Evolutionary conservation across 2,329 filamentous ascomycete genomes (phyloP), one percentile per base, ranked within the genome.

Genomic region (Thelonectria olida): DNA sequence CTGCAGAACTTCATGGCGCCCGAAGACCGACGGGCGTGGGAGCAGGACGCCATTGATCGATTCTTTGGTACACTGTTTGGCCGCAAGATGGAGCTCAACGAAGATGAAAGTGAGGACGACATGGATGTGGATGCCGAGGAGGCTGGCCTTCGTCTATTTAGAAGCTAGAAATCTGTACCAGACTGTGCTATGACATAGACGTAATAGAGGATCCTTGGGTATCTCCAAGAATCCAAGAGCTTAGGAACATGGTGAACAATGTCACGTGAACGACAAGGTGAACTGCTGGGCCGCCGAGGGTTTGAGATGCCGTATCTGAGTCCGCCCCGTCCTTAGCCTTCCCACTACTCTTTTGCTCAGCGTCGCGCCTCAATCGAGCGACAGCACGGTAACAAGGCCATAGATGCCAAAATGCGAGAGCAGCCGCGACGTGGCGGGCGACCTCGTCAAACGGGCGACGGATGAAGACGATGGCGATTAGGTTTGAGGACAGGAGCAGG

Each of bases 1-100:
- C 78, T 99, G 73, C 92, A 97, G 80, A 97, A 97, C 77, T 98
- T 98, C 74, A 97, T 97, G 93, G 94, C 94, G 10, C 90, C 93
- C 0, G 93, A 97, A 75, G 92, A 97, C 74, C 84, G 92, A 54
- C 85, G 90, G 4, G 79, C 77, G 15, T 99, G 96, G 96, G 91
- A 92, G 63, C 88, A 90, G 67, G 85, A 87, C 61, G 93, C 94
- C 56, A 88, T 93, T 61, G 92, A 96, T 70, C 79, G 87, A 58
- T 88, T 95, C 76, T 94, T 94, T 74, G 88, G 88, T 13, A 90
- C 90, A 23, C 76, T 94, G 65, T 87, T 95, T 65, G 92, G 92
- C 0, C 88, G 90, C 71, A 89, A 88, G 75, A 83, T 90, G 73
- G 81, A 84, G 68, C 78, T 93, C 56, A 82, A 85, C 45, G 90